A percentile compares a stretch with the other conserved stretches of the same genome.
These are phyloP conservation scores for Geosmithia putterillii DNA, from an alignment of 2,329 filamentous ascomycete genomes.

Conservation along the genomic window DNA sequence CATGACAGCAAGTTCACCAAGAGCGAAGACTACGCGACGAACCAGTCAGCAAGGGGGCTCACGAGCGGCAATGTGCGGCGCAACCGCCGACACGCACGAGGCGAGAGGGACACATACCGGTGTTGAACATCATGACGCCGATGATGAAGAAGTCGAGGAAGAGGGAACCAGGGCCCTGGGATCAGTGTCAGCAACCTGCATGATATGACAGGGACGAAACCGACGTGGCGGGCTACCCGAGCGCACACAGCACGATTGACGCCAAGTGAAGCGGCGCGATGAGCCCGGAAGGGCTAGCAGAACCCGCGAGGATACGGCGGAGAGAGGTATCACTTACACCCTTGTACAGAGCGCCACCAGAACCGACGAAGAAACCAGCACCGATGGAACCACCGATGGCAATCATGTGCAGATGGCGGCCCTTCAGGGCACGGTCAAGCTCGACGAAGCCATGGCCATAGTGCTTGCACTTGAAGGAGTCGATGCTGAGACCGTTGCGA, in stretches of 20 bases:
- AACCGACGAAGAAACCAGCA: conserved; percentile 45
- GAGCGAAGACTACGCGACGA: conserved; percentile 30
- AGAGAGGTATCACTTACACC: conserved; percentile 27
- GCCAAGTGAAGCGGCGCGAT: too few species aligned
- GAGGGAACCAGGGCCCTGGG: conserved; percentile 18
- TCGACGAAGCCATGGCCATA: conserved; percentile 19
- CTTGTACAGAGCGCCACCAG: conserved; percentile 32
- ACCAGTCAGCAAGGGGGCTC: background rate
- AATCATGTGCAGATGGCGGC: conserved; percentile 47
- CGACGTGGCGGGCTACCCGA: too few species aligned
- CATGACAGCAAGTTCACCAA: conserved; percentile 45
- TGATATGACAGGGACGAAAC: too few species aligned
- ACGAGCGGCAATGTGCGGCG: too few species aligned
- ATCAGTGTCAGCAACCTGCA: background rate
- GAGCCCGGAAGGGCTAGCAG: too few species aligned
- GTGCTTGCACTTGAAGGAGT: conserved; percentile 23
- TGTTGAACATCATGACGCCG: conserved; percentile 41
- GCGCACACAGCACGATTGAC: too few species aligned
- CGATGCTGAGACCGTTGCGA: conserved; percentile 22
- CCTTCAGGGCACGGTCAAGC: conserved; percentile 33
- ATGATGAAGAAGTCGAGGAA: conserved; percentile 33
- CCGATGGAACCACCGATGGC: conserved; percentile 40
- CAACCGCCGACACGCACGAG: too few species aligned
- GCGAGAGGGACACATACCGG: conserved; percentile 11
- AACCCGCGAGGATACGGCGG: conserved; percentile 16